Base-by-base conservation (phyloP, 345 rosid genomes). In the Melaleuca quinquenervia region DNA sequence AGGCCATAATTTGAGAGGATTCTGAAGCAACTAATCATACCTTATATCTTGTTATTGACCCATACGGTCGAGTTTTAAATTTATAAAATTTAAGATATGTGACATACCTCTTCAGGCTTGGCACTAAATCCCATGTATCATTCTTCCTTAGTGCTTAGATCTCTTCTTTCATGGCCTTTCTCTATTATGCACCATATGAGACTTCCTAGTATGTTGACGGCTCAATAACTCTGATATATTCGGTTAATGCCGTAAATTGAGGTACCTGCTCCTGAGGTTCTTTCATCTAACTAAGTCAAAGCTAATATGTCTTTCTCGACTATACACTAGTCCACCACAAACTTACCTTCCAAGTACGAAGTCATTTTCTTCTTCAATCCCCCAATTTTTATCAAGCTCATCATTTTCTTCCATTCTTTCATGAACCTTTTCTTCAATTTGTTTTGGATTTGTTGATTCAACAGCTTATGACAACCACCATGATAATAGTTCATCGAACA, bases 11-110 rank as follows among this genome's bases (percentile, higher is more conserved):
- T 41, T 41, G 41, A 41, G 41, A 41, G 62, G 8, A 10, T 27
- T 2, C n/a, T 22, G 0, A 0, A 1, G 58, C 58, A 22, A 54
- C 58, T 54, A 54, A 0, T 54, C n/a, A 8, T 54, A 0, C 58
- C 58, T 54, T 54, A 22, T 54, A 22, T 54, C 26, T 54, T 54
- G 21, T 26, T 22, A 54, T 54, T 0, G 6, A 54, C 12, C n/a
- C n/a, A 54, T 54, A 0, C 24, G 2, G 11, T 54, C 24, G n/a
- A 54, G 26, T 54, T 54, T 54, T 54, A 54, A 54, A n/a, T 9
- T 54, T 54, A 5, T 54, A 10, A 22, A 54, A 26, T 4, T 26
- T 5, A 22, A 8, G n/a, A 54, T 54, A 21, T 54, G 21, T 1
- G 58, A 54, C 6, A 0, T 54, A 9, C 12, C n/a, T 54, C 58